Base-by-base conservation (phyloP, 495 filamentous ascomycete species). In the Penicillium ochrochloron region DNA sequence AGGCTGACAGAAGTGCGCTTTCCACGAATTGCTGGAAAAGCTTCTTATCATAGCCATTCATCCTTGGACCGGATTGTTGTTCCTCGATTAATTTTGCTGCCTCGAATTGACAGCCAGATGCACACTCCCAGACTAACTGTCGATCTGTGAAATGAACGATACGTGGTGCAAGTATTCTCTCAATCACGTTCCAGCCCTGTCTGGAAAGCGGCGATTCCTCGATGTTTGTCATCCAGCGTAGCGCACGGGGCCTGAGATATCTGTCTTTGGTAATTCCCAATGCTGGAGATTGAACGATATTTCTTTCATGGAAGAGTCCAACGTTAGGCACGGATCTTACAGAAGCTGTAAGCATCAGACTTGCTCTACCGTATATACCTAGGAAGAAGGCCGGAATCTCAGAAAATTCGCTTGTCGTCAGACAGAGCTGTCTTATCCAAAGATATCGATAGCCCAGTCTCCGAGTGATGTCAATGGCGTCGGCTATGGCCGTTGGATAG, bases 91-190 rank as follows among this genome's bases (percentile, higher is more conserved):
- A 14, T 23, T 58, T 58, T 41, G 37, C 56, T 27, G 37, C 56
- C 27, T 58, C 56, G 31, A 58, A 58, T 44, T 58, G 56, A 44
- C 34, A 58, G 37, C 56, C 37, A 29, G 56, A 58, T 2, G 56
- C 56, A 58, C 61, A 64, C 34, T 64, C 61, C 56, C 61, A 64
- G 25, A 64, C 55, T 23, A 64, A 42, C 19, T 64, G 35, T 42
- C 31, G 55, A 42, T 59, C n/a, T 41, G 53, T 50, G 41, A 65
- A 67, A 34, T 64, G 61, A 35, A 64, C 34, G 14, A 65, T 37
- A 34, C 65, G 60, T n/a, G 60, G 37, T 41, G 65, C 44, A 19
- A 64, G 55, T 7, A 48, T 42, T 31, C 53, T 31, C 53, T 64
- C 61, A 23, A 42, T 15, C 9, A 42, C 21, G 17, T 58, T 58